Evolutionary conservation across 2,329 filamentous ascomycete genomes (phyloP), one percentile per base, ranked within the genome.

Genomic region (Ceratocystis cacaofunesta): DNA sequence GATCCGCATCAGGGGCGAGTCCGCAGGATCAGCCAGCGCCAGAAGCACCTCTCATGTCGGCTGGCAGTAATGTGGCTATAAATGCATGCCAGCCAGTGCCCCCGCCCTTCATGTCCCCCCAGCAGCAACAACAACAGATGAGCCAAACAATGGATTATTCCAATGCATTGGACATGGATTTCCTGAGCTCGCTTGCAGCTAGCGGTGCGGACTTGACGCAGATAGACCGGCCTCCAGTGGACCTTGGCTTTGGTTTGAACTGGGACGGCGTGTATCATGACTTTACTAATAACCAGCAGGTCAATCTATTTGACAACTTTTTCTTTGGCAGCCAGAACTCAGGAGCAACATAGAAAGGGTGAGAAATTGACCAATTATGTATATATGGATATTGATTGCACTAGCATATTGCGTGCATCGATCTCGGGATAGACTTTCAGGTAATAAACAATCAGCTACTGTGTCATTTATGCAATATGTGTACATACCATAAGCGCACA

Each of bases 301-400:
- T 84, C 71, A 82, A 88, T 67, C 80, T 86, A 0, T 89, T 90
- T 73, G 86, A 89, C 71, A 84, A 84, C 0, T 89, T 89, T 72
- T 88, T 88, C 76, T 88, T 88, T 72, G 85, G 85, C 0, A 81
- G 80, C 0, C 80, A 80, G 69, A 77, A 66, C 8, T 73, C 73
- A 63, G 70, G 70, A 17, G 73, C 61, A 7, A 58, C 43, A 63
- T 66, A 65, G 63, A 44, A 22, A 32, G 15, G 19, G 17, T 15
- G 61, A 30, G 61, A 48, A 22, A 7, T 46, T 8, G 12, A 2
- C 5, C 19, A 25, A 36, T 25, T 1, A 28, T 46, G 22, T 63
- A 36, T 28, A 58, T 7, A 36, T 6, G 28, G 28, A 36, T 58
- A 32, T 36, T 41, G 10, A 41, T 41, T 41, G 36, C 36, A 41